These are phyloP conservation scores for Dentipellis sp. DNA, from an alignment of 768 basidiomycete species.

Conservation along the genomic window DNA sequence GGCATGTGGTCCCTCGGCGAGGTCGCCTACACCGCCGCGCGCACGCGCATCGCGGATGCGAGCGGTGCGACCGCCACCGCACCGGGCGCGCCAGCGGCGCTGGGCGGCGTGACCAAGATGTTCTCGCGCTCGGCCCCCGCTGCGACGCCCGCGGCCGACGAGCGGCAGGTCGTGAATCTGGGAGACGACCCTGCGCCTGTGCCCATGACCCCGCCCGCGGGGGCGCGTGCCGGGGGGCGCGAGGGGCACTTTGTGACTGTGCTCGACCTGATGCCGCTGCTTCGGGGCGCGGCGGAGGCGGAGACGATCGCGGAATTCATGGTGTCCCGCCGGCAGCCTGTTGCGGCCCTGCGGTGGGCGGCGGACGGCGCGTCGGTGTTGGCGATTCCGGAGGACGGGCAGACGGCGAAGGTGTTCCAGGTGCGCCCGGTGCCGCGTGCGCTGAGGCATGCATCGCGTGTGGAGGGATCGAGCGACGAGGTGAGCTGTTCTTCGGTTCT, in stretches of 20 bases:
- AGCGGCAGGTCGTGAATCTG: constrained; percentile 1
- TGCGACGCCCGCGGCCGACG: constrained; percentile 6
- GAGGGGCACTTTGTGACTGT: constrained; percentile 38
- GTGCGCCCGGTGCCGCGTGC: constrained; percentile 21
- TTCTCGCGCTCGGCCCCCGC: constrained; percentile 29
- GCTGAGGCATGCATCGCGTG: constrained; percentile 10
- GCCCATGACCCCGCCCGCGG: background rate
- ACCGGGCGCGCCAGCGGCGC: too few relatives aligned
- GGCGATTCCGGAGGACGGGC: constrained; percentile 47
- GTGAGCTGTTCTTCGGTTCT: background rate
- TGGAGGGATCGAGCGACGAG: background rate
- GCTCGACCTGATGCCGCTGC: constrained; percentile 40
- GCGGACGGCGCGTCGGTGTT: constrained; percentile 43
- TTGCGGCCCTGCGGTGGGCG: constrained; percentile 41
- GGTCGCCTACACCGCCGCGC: constrained; percentile 43
- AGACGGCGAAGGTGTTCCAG: constrained; percentile 40
- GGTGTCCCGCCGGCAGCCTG: constrained; percentile 35
- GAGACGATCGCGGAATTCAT: constrained; percentile 37
- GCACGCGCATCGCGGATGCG: constrained; percentile 9
- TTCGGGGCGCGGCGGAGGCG: constrained; percentile 12
- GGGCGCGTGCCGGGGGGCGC: constrained; percentile 1
- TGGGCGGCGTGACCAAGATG: background rate
- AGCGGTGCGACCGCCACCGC: background rate
- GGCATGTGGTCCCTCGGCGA: constrained; percentile 59
- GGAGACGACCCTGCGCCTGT: background rate